Percentiles rank a stretch among this genome's conserved stretches.
These are phyloP conservation scores for Fusarium burgessii DNA, from an alignment of 2,329 filamentous ascomycete genomes.

Conservation along the genomic window DNA sequence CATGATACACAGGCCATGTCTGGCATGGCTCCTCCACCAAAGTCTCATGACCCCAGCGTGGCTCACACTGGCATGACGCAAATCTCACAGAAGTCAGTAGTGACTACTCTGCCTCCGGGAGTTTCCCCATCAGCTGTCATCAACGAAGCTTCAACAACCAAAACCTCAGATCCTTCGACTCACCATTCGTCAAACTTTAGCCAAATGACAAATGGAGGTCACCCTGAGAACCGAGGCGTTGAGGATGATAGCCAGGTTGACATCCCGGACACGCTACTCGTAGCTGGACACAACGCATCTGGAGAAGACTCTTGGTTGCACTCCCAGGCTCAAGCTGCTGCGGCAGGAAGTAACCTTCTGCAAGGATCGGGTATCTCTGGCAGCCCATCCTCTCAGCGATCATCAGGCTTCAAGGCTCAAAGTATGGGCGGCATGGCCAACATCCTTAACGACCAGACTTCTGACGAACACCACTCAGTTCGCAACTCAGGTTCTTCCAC, in stretches of 20 bases:
- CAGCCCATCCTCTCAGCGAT: conserved; percentile 54
- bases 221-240: conserved; percentile 58
- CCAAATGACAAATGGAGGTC: conserved; percentile 77
- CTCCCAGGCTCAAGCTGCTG: conserved; percentile 67
- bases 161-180: conserved; percentile 79
- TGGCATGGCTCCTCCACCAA: conserved; percentile 64
- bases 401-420: conserved; percentile 52
- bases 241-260: conserved; percentile 53
- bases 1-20: conserved; percentile 61
- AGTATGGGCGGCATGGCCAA: conserved; percentile 47
- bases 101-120: conserved; percentile 68
- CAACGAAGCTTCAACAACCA: conserved; percentile 95
- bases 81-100: conserved; percentile 72
- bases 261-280: conserved; percentile 67
- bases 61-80: conserved; percentile 64
- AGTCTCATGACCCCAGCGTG: conserved; percentile 52
- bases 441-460: conserved; percentile 56
- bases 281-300: conserved; percentile 60
- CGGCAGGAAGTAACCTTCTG: conserved; percentile 55
- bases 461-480: conserved; percentile 51
- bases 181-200: conserved; percentile 73
- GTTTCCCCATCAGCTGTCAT: conserved; percentile 69
- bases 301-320: conserved; percentile 68
- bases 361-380: conserved; percentile 45
- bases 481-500: conserved; percentile 53